Evolutionary conservation across 2,329 filamentous ascomycete genomes (phyloP).

Genomic region (Trichoderma koningiopsis): DNA sequence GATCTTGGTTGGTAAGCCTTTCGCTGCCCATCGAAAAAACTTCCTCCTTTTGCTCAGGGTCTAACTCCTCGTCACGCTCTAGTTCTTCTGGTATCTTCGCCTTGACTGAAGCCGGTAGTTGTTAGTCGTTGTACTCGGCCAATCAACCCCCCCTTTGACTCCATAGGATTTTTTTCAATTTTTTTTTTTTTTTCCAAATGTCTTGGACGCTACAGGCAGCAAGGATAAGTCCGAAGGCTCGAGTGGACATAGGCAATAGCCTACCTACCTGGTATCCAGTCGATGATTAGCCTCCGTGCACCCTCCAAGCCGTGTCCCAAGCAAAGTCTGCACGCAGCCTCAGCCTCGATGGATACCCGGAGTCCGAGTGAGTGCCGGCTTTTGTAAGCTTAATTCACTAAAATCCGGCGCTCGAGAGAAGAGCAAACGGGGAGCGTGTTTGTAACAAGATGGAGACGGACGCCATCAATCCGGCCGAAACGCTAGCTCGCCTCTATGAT

Average conservation of each 20-base stretch:
- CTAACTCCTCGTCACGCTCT: neutral
- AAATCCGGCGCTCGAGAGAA: conserved; percentile 1
- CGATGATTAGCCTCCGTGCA: neutral
- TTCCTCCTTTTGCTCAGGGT: neutral
- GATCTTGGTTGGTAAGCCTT: neutral
- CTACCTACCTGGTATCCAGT: neutral
- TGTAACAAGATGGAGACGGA: neutral
- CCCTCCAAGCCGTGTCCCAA: neutral
- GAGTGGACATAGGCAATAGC: neutral
- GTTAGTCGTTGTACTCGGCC: neutral
- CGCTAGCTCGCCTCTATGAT: neutral
- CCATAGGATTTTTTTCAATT: neutral
- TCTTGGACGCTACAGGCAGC: neutral
- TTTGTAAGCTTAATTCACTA: conserved; percentile 19
- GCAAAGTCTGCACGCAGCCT: conserved; percentile 6
- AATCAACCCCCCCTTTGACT: neutral
- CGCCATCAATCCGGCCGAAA: neutral
- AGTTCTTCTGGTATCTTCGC: neutral
- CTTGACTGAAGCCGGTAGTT: neutral
- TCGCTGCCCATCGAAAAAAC: neutral
- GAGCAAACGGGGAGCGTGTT: neutral
- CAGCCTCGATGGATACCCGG: conserved; percentile 6
- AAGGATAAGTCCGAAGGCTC: neutral
- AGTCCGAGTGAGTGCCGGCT: conserved; percentile 1
- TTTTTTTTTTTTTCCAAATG: neutral